Evolutionary conservation across 371 early-diverging fungal genomes (phyloP).

Genomic region (Syncephalis plumigaleata): DNA sequence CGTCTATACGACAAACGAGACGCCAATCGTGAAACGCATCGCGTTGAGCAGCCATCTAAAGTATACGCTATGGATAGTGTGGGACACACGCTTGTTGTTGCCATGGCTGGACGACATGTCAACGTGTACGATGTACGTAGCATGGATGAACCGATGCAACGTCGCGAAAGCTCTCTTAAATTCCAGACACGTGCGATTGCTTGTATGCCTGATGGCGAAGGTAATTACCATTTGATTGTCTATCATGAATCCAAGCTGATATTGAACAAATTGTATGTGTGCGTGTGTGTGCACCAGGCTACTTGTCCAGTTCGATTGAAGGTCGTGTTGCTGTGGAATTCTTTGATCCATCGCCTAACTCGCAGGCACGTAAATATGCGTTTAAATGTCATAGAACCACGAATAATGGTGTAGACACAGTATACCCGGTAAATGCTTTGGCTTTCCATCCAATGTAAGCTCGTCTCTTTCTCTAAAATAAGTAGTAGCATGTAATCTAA

Average conservation of each 20-base stretch:
- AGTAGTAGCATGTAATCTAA: not conserved
- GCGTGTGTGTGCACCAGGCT: slow-evolving; percentile 24
- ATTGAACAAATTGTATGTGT: not conserved
- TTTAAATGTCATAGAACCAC: slow-evolving; percentile 88
- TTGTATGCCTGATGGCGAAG: slow-evolving; percentile 68
- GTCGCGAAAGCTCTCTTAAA: slow-evolving; percentile 60
- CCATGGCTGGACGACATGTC: slow-evolving; percentile 58
- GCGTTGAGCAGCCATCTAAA: slow-evolving; percentile 36
- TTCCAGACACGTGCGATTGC: slow-evolving; percentile 65
- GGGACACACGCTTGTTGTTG: slow-evolving; percentile 57
- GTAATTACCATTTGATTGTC: slow-evolving; percentile 8
- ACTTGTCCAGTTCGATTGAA: slow-evolving; percentile 78
- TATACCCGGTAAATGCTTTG: slow-evolving; percentile 88
- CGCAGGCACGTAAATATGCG: slow-evolving; percentile 66
- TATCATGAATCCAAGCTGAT: not conserved
- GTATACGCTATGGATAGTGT: slow-evolving; percentile 66
- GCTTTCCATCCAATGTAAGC: slow-evolving; percentile 79
- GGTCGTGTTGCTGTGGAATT: slow-evolving; percentile 90
- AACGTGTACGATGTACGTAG: slow-evolving; percentile 71
- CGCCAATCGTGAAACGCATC: slow-evolving; percentile 13
- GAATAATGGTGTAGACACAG: slow-evolving; percentile 55
- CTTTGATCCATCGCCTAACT: slow-evolving; percentile 49
- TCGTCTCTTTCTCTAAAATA: not conserved
- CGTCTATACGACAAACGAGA: slow-evolving; percentile 49
- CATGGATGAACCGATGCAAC: slow-evolving; percentile 49